These are phyloP conservation scores for Penicillium cosmopolitanum DNA, from an alignment of 495 filamentous ascomycete genomes.

Conservation along the genomic window DNA sequence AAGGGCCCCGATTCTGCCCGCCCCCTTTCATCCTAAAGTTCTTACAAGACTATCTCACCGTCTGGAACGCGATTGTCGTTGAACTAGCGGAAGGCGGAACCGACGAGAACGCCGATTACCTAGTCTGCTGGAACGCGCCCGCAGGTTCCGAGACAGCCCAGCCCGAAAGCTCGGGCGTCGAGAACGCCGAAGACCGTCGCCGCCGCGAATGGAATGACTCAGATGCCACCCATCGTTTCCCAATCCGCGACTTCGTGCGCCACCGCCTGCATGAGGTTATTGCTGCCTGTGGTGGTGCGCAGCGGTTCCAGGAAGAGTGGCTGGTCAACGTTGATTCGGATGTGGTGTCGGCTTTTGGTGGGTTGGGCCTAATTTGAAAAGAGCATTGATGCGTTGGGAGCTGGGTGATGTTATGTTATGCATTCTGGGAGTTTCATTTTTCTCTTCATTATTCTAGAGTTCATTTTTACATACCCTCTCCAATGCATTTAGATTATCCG, in stretches of 20 bases:
- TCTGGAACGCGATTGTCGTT: conserved; percentile 70
- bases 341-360: conserved; percentile 70
- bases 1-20: conserved; percentile 48
- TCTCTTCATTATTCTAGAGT: conserved; percentile 1
- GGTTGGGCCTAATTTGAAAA: conserved; percentile 46
- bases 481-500: conserved; percentile 4
- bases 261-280: conserved; percentile 69
- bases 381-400: neutral
- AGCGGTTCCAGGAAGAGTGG: conserved; percentile 76
- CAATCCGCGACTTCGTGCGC: conserved; percentile 71
- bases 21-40: conserved; percentile 59
- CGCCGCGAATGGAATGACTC: conserved; percentile 56
- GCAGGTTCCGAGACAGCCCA: conserved; percentile 32
- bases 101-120: conserved; percentile 48
- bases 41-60: conserved; percentile 67
- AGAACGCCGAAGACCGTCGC: conserved; percentile 67
- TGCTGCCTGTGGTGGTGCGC: conserved; percentile 67
- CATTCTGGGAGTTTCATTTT: conserved; percentile 2
- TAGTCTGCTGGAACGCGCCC: conserved; percentile 57
- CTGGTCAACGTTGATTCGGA: conserved; percentile 85
- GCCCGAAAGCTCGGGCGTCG: conserved; percentile 42
- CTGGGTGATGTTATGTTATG: neutral
- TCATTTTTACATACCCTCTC: conserved; percentile 24
- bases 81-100: conserved; percentile 57
- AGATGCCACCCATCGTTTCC: conserved; percentile 73